A percentile compares a stretch with the other conserved stretches of the same genome.
These are phyloP conservation scores for Kwoniella europaea DNA, from an alignment of 768 basidiomycete genomes.

Conservation along the genomic window DNA sequence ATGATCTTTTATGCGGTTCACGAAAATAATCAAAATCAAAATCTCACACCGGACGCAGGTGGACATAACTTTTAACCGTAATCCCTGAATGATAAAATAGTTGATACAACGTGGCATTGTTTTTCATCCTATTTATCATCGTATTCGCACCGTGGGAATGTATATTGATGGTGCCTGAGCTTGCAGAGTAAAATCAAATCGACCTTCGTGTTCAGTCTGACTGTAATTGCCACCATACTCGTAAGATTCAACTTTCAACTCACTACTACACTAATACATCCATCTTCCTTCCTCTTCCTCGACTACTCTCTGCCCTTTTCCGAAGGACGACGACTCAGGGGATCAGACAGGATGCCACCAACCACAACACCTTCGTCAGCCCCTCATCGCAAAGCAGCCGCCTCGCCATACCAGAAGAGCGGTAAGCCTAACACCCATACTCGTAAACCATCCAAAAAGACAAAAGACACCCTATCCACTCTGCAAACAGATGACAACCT, in stretches of 20 bases:
- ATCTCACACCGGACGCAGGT: not conserved
- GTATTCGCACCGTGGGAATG: not conserved
- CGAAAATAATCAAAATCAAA: not conserved
- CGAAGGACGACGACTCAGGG: no score
- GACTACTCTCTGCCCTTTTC: not conserved
- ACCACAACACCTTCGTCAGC: not conserved
- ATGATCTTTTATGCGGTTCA: not conserved
- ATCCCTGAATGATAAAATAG: not conserved
- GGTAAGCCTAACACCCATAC: not conserved
- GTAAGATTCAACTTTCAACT: no score
- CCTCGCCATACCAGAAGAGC: not conserved
- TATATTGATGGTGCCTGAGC: not conserved
- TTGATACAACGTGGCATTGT: constrained; percentile 3
- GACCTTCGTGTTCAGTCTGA: not conserved
- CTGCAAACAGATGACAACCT: not conserved
- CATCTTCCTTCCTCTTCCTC: not conserved
- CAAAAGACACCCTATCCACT: not conserved
- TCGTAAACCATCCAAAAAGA: not conserved
- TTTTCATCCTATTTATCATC: not conserved
- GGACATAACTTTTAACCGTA: constrained; percentile 6
- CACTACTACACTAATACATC: not conserved
- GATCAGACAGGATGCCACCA: not conserved
- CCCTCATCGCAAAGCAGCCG: not conserved
- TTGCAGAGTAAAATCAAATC: not conserved
- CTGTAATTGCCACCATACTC: not conserved